Evolutionary conservation across 345 rosid genomes (phyloP).

Genomic region (Eucalyptus curtisii): DNA sequence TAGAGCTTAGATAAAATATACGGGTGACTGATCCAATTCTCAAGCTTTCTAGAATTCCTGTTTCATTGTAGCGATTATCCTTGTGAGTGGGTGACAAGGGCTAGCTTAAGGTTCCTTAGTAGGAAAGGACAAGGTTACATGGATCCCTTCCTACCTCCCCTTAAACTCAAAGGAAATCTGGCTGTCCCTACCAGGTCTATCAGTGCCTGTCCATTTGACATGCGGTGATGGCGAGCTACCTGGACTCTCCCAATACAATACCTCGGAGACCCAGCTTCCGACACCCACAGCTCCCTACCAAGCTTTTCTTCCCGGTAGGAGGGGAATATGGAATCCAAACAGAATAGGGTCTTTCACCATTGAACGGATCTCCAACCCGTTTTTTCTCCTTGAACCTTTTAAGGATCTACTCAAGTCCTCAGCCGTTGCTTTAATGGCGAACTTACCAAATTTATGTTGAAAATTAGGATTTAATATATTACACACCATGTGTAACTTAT

Average conservation of each 20-base stretch:
- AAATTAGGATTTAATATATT: background rate
- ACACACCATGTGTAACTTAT: background rate
- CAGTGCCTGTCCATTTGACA: background rate
- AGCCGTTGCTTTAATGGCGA: background rate
- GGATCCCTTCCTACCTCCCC: too few species aligned
- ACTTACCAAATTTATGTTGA: background rate
- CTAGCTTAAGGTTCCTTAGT: too few species aligned
- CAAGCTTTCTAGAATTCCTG: background rate
- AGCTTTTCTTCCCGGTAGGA: background rate
- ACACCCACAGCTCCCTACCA: background rate
- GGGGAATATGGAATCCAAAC: too few species aligned
- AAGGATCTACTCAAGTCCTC: fast-evolving
- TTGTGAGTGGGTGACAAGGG: background rate
- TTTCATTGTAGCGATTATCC: background rate
- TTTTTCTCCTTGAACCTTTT: too few species aligned
- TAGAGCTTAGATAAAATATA: background rate
- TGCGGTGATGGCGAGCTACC: background rate
- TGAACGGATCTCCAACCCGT: fast-evolving
- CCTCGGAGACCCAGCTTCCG: fast-evolving
- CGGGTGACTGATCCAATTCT: background rate
- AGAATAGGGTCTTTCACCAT: too few species aligned
- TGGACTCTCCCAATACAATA: fast-evolving
- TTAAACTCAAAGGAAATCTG: too few species aligned
- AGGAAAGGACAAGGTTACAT: too few species aligned
- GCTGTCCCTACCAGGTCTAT: background rate